Evolutionary conservation across 176 grass and related monocot genomes (phyloP).

Genomic region (Lolium multiflorum): DNA sequence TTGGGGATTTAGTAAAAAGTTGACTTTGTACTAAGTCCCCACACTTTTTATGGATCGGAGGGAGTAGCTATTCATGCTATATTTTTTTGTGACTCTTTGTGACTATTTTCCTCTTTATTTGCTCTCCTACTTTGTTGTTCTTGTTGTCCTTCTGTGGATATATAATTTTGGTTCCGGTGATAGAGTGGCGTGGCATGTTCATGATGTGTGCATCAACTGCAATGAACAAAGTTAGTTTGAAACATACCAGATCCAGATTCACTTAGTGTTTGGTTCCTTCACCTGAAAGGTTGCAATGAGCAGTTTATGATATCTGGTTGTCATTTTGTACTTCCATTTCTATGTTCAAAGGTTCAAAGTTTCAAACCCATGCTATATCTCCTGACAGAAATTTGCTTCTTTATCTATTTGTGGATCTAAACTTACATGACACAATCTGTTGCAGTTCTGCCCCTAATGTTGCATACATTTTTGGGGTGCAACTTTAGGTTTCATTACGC

Average conservation of each 20-base stretch:
- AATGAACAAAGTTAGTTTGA: constrained; percentile 1
- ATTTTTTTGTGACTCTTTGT: not conserved
- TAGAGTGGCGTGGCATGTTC: not conserved
- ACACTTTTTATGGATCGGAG: too few relatives aligned
- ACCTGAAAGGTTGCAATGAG: constrained; percentile 36
- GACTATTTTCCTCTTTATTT: constrained; percentile 5
- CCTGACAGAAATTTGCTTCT: constrained; percentile 24
- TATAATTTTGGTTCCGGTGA: not conserved
- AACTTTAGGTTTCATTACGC: not conserved
- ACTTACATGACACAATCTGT: constrained; percentile 2
- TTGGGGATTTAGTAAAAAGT: too few relatives aligned
- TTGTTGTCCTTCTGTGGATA: not conserved
- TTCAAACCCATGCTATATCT: not conserved
- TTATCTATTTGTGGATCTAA: constrained; percentile 9
- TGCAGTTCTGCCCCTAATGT: not conserved
- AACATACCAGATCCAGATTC: constrained; percentile 19
- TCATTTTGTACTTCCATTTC: constrained; percentile 14
- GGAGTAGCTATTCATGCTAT: not conserved
- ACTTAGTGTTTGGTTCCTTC: constrained; percentile 1
- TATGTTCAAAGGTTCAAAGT: not conserved
- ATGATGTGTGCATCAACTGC: not conserved
- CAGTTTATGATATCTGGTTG: constrained; percentile 32
- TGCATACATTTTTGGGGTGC: not conserved
- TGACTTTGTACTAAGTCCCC: too few relatives aligned
- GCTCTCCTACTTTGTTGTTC: not conserved